phyloP scores from a whole-genome alignment of 2,329 filamentous ascomycete species.

The Colletotrichum orchidophilum region DNA sequence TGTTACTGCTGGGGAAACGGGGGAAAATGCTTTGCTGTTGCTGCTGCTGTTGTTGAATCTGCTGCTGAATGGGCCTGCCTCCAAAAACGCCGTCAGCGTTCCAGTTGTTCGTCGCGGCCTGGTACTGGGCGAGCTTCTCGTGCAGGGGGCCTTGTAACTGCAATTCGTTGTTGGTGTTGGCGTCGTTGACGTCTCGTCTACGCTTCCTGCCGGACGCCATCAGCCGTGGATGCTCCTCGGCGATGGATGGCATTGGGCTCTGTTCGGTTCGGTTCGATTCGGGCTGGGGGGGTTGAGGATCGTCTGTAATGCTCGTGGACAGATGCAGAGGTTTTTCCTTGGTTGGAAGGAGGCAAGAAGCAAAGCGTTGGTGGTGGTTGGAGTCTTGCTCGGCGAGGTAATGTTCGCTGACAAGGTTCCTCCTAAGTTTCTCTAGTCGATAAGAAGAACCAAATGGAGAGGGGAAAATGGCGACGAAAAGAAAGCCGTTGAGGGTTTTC shows the following conservation, averaged over 20 bases:
- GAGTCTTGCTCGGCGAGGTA: background rate
- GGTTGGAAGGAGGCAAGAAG: background rate
- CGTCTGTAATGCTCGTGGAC: background rate
- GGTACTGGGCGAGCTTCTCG: slow-evolving; percentile 34
- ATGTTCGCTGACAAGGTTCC: slow-evolving; percentile 7
- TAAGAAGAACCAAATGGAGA: background rate
- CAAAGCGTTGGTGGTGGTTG: background rate
- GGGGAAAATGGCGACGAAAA: background rate
- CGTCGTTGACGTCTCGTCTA: slow-evolving; percentile 34
- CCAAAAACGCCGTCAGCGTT: slow-evolving; percentile 32
- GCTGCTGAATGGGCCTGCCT: slow-evolving; percentile 30
- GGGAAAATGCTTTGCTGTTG: slow-evolving; percentile 18
- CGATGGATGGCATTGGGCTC: slow-evolving; percentile 32
- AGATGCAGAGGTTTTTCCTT: background rate
- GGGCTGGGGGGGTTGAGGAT: background rate
- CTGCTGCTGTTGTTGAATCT: slow-evolving; percentile 24
- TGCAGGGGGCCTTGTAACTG: slow-evolving; percentile 30
- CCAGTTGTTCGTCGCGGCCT: slow-evolving; percentile 22
- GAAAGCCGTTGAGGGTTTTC: background rate
- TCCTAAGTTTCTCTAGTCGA: background rate
- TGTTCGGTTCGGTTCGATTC: background rate
- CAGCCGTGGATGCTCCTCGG: slow-evolving; percentile 33
- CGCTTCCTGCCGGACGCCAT: slow-evolving; percentile 30
- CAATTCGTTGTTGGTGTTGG: slow-evolving; percentile 6
- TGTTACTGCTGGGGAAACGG: slow-evolving; percentile 9